phyloP scores from a whole-genome alignment of 2,329 filamentous ascomycete species.

The Lecanicillium sp. region DNA sequence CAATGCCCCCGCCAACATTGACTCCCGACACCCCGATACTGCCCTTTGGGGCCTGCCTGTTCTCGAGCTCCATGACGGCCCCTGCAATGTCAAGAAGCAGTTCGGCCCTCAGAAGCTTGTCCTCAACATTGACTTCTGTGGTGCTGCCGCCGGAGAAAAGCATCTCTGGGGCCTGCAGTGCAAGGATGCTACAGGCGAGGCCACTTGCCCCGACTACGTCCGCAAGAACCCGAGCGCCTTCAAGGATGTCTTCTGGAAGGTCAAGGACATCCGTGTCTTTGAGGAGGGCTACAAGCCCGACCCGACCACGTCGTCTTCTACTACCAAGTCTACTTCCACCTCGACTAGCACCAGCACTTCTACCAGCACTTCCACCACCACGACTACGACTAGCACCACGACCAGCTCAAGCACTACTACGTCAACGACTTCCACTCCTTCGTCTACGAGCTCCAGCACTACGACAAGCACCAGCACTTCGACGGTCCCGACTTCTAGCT shows the following conservation, averaged over 20 bases:
- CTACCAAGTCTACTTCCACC: conserved; percentile 14
- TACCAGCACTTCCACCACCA: conserved; percentile 9
- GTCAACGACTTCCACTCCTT: conserved; percentile 5
- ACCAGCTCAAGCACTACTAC: conserved; percentile 8
- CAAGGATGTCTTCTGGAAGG: conserved; percentile 36
- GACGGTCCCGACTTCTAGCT: not conserved
- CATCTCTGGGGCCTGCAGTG: conserved; percentile 17
- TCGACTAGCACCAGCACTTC: conserved; percentile 7
- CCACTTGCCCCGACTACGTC: conserved; percentile 33
- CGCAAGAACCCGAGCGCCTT: conserved; percentile 30
- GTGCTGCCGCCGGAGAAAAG: not conserved
- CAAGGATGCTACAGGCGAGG: conserved; percentile 18
- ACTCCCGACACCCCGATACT: conserved; percentile 22
- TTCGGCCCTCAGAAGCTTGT: conserved; percentile 25
- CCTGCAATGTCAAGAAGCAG: conserved; percentile 23
- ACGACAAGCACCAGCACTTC: conserved; percentile 2
- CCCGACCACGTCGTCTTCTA: conserved; percentile 21
- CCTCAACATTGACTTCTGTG: conserved; percentile 19
- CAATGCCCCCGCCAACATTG: conserved; percentile 52
- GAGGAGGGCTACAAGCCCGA: conserved; percentile 15
- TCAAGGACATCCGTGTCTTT: conserved; percentile 37
- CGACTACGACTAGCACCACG: conserved; percentile 9
- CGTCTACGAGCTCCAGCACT: conserved; percentile 1
- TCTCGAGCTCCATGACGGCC: conserved; percentile 19
- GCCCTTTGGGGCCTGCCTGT: conserved; percentile 22